These are phyloP conservation scores for Stygiomarasmius scandens DNA, from an alignment of 1,284 basidiomycete genomes.

Conservation along the genomic window DNA sequence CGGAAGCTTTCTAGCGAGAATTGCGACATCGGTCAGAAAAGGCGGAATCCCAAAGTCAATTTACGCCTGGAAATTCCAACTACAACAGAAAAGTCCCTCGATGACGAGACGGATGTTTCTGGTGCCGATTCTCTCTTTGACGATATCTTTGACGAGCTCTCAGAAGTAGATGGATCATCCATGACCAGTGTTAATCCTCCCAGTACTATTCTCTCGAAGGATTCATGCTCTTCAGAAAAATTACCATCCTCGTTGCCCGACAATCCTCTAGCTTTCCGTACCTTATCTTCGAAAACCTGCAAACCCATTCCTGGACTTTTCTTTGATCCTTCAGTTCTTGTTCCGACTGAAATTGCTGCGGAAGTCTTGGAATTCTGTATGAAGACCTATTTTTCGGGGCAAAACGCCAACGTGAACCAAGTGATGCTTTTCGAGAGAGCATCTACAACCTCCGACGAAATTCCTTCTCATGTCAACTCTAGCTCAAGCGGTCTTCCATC, in stretches of 20 bases:
- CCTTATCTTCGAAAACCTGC: conserved; percentile 30
- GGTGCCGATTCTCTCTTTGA: background rate
- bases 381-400: conserved; percentile 54
- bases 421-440: conserved; percentile 76
- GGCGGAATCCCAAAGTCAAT: background rate
- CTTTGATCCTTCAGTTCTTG: conserved; percentile 53
- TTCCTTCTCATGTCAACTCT: no score
- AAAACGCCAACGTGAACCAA: conserved; percentile 52
- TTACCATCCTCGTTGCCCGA: no score
- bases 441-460: conserved; percentile 23
- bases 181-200: no score
- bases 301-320: conserved; percentile 62
- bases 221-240: no score
- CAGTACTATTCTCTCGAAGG: no score
- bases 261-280: no score
- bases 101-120: background rate
- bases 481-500: conserved; percentile 51
- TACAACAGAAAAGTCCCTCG: background rate
- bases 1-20: background rate
- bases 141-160: background rate
- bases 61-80: background rate
- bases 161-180: background rate
- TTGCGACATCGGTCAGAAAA: background rate
- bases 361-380: conserved; percentile 56
- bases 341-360: conserved; percentile 54